Evolutionary conservation across 371 early-diverging fungal species (phyloP).

Genomic region (Mucor circinelloides): DNA sequence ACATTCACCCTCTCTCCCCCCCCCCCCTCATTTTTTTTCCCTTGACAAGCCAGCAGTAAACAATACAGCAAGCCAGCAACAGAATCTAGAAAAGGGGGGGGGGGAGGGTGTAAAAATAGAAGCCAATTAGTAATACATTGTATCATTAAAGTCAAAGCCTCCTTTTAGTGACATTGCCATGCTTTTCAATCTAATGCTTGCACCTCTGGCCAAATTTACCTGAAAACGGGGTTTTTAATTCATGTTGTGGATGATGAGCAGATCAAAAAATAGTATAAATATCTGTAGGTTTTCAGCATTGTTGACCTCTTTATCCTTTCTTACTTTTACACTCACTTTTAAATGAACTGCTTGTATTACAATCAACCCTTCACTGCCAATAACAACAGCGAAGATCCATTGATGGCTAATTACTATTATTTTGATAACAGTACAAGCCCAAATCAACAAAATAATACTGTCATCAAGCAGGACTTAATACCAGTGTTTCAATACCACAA

Average conservation of each 20-base stretch:
- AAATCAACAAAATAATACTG: background rate
- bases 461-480: background rate
- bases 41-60: background rate
- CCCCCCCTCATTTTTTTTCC: background rate
- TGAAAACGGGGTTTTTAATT: background rate
- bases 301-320: background rate
- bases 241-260: background rate
- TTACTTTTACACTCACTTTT: background rate
- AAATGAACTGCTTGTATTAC: background rate
- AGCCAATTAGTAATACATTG: slow-evolving; percentile 9
- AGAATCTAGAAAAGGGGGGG: background rate
- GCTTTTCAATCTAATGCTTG: background rate
- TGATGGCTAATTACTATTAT: background rate
- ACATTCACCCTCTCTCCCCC: background rate
- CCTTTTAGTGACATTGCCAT: slow-evolving; percentile 4
- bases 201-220: background rate
- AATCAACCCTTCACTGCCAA: background rate
- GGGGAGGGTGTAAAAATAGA: slow-evolving; percentile 1
- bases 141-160: slow-evolving; percentile 7
- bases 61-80: background rate
- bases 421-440: background rate
- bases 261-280: background rate
- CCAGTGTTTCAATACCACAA: background rate
- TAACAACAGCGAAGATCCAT: background rate
- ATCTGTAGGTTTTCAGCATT: background rate